Evolutionary conservation across 305 asterid species (phyloP).

Genomic region (Fraxinus floribunda): DNA sequence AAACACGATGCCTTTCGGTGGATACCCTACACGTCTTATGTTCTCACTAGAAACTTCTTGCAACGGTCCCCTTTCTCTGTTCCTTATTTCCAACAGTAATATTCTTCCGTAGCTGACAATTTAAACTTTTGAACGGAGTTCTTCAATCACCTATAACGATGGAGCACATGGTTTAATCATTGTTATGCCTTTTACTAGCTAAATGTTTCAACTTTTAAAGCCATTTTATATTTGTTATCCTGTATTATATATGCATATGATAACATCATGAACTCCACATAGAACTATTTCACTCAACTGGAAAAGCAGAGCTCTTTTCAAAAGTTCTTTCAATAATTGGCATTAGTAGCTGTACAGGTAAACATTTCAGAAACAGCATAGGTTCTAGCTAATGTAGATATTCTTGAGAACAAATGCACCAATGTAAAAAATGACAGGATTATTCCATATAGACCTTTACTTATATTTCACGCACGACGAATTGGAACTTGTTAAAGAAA

Average conservation of each 20-base stretch:
- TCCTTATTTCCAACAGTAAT: background rate
- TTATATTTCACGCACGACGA: background rate
- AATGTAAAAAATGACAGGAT: background rate
- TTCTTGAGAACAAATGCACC: background rate
- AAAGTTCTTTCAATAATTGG: background rate
- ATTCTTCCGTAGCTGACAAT: background rate
- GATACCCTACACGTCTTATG: background rate
- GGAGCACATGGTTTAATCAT: background rate
- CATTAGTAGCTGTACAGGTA: background rate
- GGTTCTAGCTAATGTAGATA: background rate
- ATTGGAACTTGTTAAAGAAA: background rate
- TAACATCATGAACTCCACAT: background rate
- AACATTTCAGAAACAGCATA: background rate
- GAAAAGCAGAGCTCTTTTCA: background rate
- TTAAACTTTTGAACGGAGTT: background rate
- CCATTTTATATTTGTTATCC: background rate
- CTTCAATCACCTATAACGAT: background rate
- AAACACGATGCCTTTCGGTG: background rate
- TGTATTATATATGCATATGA: background rate
- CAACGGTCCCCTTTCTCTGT: background rate
- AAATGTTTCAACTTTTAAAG: background rate
- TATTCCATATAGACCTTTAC: background rate
- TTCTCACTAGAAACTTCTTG: background rate
- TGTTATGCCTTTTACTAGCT: background rate
- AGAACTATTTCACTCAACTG: background rate